Evolutionary conservation across 1,139 yeast genomes (phyloP), one percentile per base, ranked within the genome.

Genomic region (Magnusiomyces paraingens): DNA sequence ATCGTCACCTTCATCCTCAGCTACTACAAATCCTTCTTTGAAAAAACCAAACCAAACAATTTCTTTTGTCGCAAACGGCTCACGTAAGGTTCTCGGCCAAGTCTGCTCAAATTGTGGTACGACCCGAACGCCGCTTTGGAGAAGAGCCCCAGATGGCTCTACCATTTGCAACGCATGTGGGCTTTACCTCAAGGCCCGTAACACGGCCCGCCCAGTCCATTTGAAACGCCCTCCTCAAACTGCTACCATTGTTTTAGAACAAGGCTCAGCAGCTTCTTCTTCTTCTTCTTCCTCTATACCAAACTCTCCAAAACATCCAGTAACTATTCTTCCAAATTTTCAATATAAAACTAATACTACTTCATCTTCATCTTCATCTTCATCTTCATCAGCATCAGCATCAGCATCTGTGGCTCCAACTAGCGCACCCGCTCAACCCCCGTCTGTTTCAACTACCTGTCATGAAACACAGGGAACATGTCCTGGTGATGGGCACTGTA

Each of bases 401-500:
- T 32, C 60, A 51, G 32, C 54, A 10, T 15, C 52, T 42, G 51
- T 48, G 43, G 50, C 17, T 11, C 46, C 60, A 12, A 26, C 51
- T 2, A 53, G 42, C 2, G 47, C 47, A 4, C 50, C 52, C 3
- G 49, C 56, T 2, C 52, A 54, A 36, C 50, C 59, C 1, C 51
- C 54, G 3, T 50, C 52, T 26, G 8, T 26, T 8, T 4, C 32
- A 26, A 26, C 32, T 5, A 5, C 32, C 8, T 58, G 56, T 15
- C 57, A 59, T 46, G 59, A 50, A 12, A 38, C 58, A 2, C 72
- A 70, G 40, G 95, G 95, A 0, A 78, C 86, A 3, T 87, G 95
- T 64, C 81, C 83, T 56, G 95, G 95, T 11, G 88, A 85, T 62
- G 95, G 95, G 4, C 76, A 83, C 58, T 87, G 95, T 68, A 86